Evolutionary conservation across 306 rosid species (phyloP), one percentile per base, ranked within the genome.

Genomic region (Abrus precatorius): DNA sequence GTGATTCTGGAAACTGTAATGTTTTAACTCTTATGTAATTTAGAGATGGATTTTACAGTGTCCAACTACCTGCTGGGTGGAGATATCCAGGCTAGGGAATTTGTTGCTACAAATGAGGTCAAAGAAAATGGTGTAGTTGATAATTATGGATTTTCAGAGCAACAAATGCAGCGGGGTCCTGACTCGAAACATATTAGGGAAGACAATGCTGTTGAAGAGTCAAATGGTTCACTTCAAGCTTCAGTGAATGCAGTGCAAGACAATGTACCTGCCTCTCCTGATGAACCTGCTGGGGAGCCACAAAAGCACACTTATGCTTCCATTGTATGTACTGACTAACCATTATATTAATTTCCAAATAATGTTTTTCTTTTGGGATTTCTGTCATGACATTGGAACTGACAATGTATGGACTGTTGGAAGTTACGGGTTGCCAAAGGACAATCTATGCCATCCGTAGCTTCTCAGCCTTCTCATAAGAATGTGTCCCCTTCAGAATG

Each of bases 261-360:
- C 72, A 91, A 86, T 67, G 75, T 76, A 40, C 86, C 88, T 64
- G 81, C 86, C 47, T 79, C 96, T 72, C 93, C 89, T 60, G 99
- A 91, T 57, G 98, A 93, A 83, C 77, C 91, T 74, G 63, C 84
- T n/a, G 99, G 88, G 81, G 98, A 93, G 88, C 97, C 94, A 56
- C 98, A 89, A 78, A 95, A 91, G 88, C 98, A 91, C 83, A 95
- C 99, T 60, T 95, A 95, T 74, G 99, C 99, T 65, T 93, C 99
- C 52, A 93, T 95, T 74, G 99, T 95, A 93, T 72, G 93, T 62
- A 75, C 80, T 48, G 80, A 52, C 61, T 77, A 57, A 82, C 28
- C 30, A 27, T 52, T 69, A 44, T 32, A 27, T 72, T 32, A 74
- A 44, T 53, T 30, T 69, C 50, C 74, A 59, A 43, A 67, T 78